Base-by-base conservation (phyloP, 371 early-diverging fungal species). In the Vairimorpha ceranae region DNA sequence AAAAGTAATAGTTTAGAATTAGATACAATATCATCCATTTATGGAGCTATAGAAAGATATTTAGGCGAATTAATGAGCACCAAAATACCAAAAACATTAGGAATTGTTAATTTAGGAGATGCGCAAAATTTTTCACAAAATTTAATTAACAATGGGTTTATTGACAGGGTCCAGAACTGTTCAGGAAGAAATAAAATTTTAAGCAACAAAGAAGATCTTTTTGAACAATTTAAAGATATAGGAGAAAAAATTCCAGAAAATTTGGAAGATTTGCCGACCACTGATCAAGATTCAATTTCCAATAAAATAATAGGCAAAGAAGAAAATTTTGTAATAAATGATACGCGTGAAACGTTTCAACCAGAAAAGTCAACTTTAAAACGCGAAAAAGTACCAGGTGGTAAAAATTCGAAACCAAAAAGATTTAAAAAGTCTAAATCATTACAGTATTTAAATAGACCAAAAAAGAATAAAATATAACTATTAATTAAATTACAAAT, bases 1-100 rank as follows among this genome's bases (percentile, higher is more conserved):
- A 41, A 27, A 19, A 61, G 6, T 10, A 52, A 63, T 33, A 41
- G 29, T 25, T 4, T 61, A 25, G 45, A 43, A 17, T 29, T 36
- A 8, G 71, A 70, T 23, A 45, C 63, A 15, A n/a, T 70, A 14
- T 58, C 71, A 35, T 29, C 27, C 17, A 48, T 70, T 29, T 33
- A 58, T 43, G 33, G 41, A 29, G 61, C 71, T 27, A 33, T 60
- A 10, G 29, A 33, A 25, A 32, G 33, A 12, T 70, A 59, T 56
- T 33, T 63, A 54, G 4, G 21, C 2, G 15, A 23, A 46, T 30
- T 70, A 14, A 35, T 70, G 2, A 35, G 33, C n/a, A 23, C 21
- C 23, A 36, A 70, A 2, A 36, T 70, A 14, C 71, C 71, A 2
- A 63, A 51, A 27, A 25, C 41, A 14, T 46, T 61, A 19, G 51